Conservation (phyloP, 2,329 filamentous ascomycete species). For the Talaromyces atroroseus region DNA sequence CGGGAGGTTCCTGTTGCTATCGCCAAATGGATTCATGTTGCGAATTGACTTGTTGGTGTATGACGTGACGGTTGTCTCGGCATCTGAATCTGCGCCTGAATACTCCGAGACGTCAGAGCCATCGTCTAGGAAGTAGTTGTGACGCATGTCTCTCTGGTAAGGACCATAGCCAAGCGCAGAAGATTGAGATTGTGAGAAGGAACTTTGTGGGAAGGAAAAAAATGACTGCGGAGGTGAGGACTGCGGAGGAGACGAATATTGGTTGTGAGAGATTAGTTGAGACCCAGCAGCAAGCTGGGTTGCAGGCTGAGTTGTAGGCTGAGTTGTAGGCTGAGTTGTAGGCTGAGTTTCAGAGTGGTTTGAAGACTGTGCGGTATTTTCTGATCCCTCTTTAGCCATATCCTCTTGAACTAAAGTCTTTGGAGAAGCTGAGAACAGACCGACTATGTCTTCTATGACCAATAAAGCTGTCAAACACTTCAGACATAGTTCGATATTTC, state of each 20-base stretch:
- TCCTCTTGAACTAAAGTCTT: constrained; percentile 1
- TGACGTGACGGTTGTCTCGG: constrained; percentile 24
- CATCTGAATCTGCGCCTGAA: constrained; percentile 31
- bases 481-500: constrained; percentile 36
- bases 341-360: too few relatives aligned
- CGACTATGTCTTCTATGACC: constrained; percentile 33
- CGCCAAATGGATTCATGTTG: constrained; percentile 33
- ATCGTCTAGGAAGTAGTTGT: constrained; percentile 16
- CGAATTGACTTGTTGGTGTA: constrained; percentile 30
- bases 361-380: too few relatives aligned
- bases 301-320: neutral
- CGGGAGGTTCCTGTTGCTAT: constrained; percentile 21
- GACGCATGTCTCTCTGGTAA: constrained; percentile 7
- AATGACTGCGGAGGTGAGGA: neutral
- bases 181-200: constrained; percentile 1
- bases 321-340: neutral
- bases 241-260: neutral
- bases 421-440: constrained; percentile 19
- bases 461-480: constrained; percentile 36
- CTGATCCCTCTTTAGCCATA: neutral
- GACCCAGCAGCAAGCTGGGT: neutral
- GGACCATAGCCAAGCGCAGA: neutral
- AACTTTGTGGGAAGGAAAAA: neutral
- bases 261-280: neutral
- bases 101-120: constrained; percentile 28